These are phyloP conservation scores for Elaeis oleifera DNA, from an alignment of 202 grass and related monocot species.

Conservation along the genomic window DNA sequence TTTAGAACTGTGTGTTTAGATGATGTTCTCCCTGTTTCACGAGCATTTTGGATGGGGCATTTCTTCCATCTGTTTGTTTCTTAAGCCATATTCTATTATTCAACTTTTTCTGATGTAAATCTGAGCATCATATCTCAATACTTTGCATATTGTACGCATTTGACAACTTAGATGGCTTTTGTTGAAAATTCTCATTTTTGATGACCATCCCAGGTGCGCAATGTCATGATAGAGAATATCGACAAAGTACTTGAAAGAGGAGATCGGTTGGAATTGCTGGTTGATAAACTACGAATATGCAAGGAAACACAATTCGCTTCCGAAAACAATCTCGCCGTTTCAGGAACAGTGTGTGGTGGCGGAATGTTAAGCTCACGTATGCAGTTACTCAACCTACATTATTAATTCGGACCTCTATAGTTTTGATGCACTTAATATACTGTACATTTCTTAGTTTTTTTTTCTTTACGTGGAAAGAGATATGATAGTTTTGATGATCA, in stretches of 20 bases:
- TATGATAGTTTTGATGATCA: too few species aligned
- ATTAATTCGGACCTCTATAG: background rate
- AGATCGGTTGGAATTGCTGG: constrained; percentile 74
- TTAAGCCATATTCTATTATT: too few species aligned
- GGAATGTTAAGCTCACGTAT: constrained; percentile 91
- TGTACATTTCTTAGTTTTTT: background rate
- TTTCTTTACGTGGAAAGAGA: background rate
- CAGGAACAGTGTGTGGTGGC: constrained; percentile 78
- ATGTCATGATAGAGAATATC: constrained; percentile 98
- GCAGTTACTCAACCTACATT: constrained; percentile 1
- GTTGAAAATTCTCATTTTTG: constrained; percentile 4
- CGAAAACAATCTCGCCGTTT: constrained; percentile 83
- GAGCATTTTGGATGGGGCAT: too few species aligned
- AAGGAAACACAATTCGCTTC: constrained; percentile 86
- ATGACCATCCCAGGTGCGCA: constrained; percentile 47
- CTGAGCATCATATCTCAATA: too few species aligned
- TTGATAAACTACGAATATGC: constrained; percentile 87
- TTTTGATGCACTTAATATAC: background rate
- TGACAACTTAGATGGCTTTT: too few species aligned
- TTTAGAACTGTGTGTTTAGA: too few species aligned
- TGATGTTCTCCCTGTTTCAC: too few species aligned
- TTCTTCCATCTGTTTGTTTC: too few species aligned
- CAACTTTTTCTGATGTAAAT: too few species aligned
- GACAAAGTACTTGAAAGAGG: constrained; percentile 97
- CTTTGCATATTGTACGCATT: background rate